These are phyloP conservation scores for Saturnispora dispora DNA, from an alignment of 805 yeast genomes.

Conservation along the genomic window DNA sequence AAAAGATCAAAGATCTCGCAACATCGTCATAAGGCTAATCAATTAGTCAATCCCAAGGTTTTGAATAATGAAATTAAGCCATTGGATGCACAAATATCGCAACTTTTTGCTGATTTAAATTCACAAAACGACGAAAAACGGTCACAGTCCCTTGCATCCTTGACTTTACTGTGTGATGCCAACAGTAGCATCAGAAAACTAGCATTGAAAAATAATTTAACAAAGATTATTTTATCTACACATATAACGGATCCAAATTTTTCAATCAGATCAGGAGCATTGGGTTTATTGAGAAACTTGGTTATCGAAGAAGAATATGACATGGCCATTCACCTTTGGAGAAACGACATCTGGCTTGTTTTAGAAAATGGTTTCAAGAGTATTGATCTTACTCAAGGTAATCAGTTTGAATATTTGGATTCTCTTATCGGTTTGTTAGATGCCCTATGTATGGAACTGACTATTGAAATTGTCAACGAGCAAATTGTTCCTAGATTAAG, in stretches of 20 bases:
- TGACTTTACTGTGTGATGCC: conserved; percentile 3
- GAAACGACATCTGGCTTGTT: conserved; percentile 65
- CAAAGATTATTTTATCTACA: conserved; percentile 43
- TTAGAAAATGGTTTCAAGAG: conserved; percentile 45
- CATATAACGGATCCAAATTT: conserved; percentile 4
- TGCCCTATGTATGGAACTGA: conserved; percentile 50
- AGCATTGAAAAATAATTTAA: conserved; percentile 62
- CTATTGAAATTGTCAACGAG: conserved; percentile 40
- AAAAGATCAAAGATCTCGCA: conserved; percentile 48
- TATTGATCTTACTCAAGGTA: conserved; percentile 2
- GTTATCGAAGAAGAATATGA: conserved; percentile 86
- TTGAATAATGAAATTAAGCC: neutral
- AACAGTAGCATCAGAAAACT: conserved; percentile 53
- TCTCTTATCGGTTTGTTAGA: conserved; percentile 61
- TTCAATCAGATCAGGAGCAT: conserved; percentile 29
- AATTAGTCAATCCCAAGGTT: neutral
- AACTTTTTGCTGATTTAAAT: conserved; percentile 33
- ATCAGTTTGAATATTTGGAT: conserved; percentile 2
- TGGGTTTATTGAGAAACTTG: conserved; percentile 72
- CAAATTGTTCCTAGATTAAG: conserved; percentile 19
- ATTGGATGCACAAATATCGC: conserved; percentile 1
- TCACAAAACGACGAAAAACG: conserved; percentile 2
- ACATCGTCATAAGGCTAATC: conserved; percentile 16
- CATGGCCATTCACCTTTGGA: conserved; percentile 63
- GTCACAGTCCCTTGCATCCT: neutral